These are phyloP conservation scores for Penicillium occitanis DNA, from an alignment of 2,329 filamentous ascomycete genomes.

Conservation along the genomic window DNA sequence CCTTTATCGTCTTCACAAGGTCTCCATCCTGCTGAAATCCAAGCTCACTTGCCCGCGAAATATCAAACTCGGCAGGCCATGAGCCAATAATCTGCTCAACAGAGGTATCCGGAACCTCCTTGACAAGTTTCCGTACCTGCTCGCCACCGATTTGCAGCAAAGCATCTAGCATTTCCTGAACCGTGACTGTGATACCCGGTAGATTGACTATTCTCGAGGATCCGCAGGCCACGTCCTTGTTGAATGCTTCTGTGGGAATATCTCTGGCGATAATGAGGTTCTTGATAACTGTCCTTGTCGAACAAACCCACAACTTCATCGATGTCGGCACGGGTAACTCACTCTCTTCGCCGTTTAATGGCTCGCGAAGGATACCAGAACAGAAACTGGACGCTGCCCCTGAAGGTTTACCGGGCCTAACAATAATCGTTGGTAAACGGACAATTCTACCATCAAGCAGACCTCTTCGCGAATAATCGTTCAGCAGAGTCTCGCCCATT, in stretches of 20 bases:
- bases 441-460: constrained; percentile 13
- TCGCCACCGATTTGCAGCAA: constrained; percentile 6
- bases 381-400: constrained; percentile 14
- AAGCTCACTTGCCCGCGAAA: constrained; percentile 8
- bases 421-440: constrained; percentile 11
- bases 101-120: background rate
- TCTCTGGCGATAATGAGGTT: constrained; percentile 11
- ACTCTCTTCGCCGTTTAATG: constrained; percentile 13
- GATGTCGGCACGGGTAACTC: constrained; percentile 2
- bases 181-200: constrained; percentile 13
- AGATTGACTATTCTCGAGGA: constrained; percentile 15
- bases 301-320: constrained; percentile 13
- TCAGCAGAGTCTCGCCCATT: constrained; percentile 9
- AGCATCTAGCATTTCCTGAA: constrained; percentile 10
- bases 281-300: constrained; percentile 11
- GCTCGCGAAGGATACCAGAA: constrained; percentile 13
- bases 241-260: constrained; percentile 9
- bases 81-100: constrained; percentile 10
- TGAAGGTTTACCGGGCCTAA: constrained; percentile 8
- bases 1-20: constrained; percentile 1
- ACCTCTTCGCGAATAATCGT: constrained; percentile 5
- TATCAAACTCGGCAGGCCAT: constrained; percentile 15
- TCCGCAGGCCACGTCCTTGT: background rate
- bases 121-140: background rate
- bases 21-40: constrained; percentile 8